A percentile compares a stretch with the other conserved stretches of the same genome.
Conservation (phyloP, 768 basidiomycete species). For the Pulveroboletus ravenelii region DNA sequence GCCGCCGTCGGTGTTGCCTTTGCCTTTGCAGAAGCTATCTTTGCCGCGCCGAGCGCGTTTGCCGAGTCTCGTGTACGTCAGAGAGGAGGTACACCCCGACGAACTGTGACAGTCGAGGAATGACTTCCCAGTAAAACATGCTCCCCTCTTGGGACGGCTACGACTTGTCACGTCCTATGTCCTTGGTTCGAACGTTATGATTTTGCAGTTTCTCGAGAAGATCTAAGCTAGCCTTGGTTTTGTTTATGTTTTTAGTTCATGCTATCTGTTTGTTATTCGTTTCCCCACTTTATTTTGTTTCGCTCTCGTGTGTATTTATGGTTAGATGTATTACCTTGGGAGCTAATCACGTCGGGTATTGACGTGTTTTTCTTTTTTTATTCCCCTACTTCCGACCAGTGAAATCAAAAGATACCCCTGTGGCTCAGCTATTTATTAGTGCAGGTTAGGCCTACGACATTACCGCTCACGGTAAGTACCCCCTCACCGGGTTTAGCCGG, state of each 20-base stretch:
- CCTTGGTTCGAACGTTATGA: background rate
- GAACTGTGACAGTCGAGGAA: conserved; percentile 21
- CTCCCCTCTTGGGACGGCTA: background rate
- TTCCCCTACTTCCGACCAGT: background rate
- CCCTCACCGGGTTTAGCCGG: conserved; percentile 11
- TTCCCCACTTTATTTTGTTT: background rate
- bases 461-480: too few relatives aligned
- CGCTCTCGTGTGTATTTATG: conserved; percentile 17
- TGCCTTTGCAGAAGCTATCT: conserved; percentile 64
- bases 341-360: conserved; percentile 9
- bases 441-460: background rate
- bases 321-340: conserved; percentile 12
- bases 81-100: conserved; percentile 21
- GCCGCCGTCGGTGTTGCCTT: conserved; percentile 57
- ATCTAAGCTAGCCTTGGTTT: conserved; percentile 8
- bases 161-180: background rate
- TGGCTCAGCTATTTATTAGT: background rate
- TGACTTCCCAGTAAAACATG: background rate
- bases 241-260: conserved; percentile 10
- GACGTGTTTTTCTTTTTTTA: background rate
- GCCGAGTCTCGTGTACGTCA: conserved; percentile 27
- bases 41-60: conserved; percentile 39
- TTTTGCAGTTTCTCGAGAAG: background rate
- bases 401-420: conserved; percentile 8
- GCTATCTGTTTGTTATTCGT: conserved; percentile 16